Evolutionary conservation across 192 early-diverging fungal genomes (phyloP), one percentile per base, ranked within the genome.

Genomic region (Backusella australiensis): DNA sequence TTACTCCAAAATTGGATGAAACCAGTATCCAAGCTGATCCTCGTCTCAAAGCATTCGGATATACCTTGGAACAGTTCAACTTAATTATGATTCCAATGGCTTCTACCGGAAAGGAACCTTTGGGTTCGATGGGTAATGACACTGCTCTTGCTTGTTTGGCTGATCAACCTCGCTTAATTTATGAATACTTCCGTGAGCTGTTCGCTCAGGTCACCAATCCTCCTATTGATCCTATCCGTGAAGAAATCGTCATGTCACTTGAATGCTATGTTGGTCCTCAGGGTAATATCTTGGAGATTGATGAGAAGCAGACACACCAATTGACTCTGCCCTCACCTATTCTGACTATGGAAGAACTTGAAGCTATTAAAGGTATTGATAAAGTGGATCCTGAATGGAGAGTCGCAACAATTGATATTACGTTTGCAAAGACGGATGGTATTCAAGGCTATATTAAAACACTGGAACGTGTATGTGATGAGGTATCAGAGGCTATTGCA

Each of bases 181-280:
- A 96, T 86, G 96, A 99, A 77, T 99, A 99, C 86, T 98, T 99
- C 85, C 91, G 96, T 41, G 92, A 99, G 85, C 86, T 98, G 38
- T 99, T 99, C 78, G 98, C 98, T 32, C 98, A 99, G 82, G 97
- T 98, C 56, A 97, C 96, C 67, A 97, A 99, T 85, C 98, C 98
- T 76, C 98, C 98, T 2, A 98, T 99, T 75, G 98, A 99, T 87
- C 98, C 98, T 69, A 98, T 99, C 81, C 95, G 98, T 79, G 97
- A 99, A 84, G 93, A 95, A 75, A 93, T 98, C 78, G 96, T 99
- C 86, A 99, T 99, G 98, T 96, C 95, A 32, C 89, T 97, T 34
- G 90, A 92, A 41, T 97, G 96, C 89, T 96, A 96, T 82, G 87
- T 99, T n/a, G 98, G 98, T 32, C 94, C 96, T 7, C 93, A 95